phyloP scores from a whole-genome alignment of 306 rosid genomes.

The Gillenia trifoliata region DNA sequence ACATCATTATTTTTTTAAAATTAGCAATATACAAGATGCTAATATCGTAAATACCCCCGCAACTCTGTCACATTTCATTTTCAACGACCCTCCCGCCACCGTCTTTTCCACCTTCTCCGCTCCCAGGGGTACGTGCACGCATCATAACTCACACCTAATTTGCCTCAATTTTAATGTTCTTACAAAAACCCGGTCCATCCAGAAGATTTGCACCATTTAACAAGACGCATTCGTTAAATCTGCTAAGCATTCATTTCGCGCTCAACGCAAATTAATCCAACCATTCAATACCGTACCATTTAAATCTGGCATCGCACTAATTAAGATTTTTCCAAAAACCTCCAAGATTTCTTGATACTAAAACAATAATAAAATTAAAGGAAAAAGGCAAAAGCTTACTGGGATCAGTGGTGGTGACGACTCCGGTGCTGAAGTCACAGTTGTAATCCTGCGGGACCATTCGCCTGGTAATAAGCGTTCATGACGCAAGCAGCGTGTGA shows the following conservation, averaged over 20 bases:
- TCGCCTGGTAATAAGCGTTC: conserved; percentile 49
- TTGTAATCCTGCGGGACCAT: conserved; percentile 41
- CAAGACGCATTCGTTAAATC: too few relatives aligned
- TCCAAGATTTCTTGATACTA: too few relatives aligned
- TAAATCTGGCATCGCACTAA: too few relatives aligned
- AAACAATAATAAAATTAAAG: neutral
- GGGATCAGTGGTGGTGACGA: conserved; percentile 51
- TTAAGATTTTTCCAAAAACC: too few relatives aligned
- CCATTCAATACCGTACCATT: too few relatives aligned
- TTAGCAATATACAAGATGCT: neutral
- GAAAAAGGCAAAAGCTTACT: conserved; percentile 43
- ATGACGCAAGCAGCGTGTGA: conserved; percentile 56
- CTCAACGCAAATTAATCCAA: too few relatives aligned
- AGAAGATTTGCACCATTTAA: accelerated
- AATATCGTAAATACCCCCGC: neutral
- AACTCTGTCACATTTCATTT: neutral
- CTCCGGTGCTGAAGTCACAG: conserved; percentile 62
- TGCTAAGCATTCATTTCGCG: too few relatives aligned
- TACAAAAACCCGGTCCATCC: neutral
- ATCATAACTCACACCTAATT: conserved; percentile 34
- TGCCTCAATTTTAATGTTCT: neutral
- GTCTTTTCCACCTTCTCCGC: conserved; percentile 28
- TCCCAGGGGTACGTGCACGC: conserved; percentile 45
- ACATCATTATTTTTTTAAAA: neutral
- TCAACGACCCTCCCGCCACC: conserved; percentile 24